Evolutionary conservation across 768 basidiomycete species (phyloP).

Genomic region (Termitomyces sp.): DNA sequence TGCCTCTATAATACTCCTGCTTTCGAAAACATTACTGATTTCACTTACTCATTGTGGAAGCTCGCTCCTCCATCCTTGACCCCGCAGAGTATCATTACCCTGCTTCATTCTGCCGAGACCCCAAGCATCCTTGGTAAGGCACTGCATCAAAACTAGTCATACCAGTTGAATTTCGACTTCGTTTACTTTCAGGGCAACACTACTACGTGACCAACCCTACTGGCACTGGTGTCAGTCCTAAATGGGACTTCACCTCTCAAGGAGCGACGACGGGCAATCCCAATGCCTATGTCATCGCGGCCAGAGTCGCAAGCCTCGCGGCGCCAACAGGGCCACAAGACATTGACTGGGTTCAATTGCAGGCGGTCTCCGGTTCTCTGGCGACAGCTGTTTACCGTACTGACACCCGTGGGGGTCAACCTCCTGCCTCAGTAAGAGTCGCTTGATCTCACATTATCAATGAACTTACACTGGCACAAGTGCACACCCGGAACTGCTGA

Average conservation of each 20-base stretch:
- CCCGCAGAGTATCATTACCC: constrained; percentile 10
- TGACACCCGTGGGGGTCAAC: constrained; percentile 47
- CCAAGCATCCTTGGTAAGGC: constrained; percentile 24
- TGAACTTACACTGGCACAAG: neutral
- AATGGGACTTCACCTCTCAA: too few relatives aligned
- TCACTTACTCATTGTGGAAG: constrained; percentile 28
- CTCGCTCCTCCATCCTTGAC: constrained; percentile 10
- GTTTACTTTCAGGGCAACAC: constrained; percentile 40
- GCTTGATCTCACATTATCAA: neutral
- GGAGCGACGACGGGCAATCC: too few relatives aligned
- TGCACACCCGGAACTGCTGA: constrained; percentile 31
- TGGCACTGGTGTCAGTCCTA: too few relatives aligned
- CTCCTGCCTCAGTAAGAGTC: constrained; percentile 42
- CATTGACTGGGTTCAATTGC: constrained; percentile 57
- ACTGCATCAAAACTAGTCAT: too few relatives aligned
- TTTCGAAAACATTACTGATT: constrained; percentile 30
- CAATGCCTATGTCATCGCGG: too few relatives aligned
- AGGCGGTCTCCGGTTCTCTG: constrained; percentile 41
- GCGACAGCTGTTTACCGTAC: constrained; percentile 52
- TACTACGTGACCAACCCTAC: constrained; percentile 46
- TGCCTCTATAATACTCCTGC: constrained; percentile 35
- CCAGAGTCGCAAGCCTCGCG: too few relatives aligned
- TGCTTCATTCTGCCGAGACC: neutral
- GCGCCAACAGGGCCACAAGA: constrained; percentile 24
- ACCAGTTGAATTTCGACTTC: neutral